Conservation (phyloP, 345 rosid species). For the Eucalyptus tenuipes region DNA sequence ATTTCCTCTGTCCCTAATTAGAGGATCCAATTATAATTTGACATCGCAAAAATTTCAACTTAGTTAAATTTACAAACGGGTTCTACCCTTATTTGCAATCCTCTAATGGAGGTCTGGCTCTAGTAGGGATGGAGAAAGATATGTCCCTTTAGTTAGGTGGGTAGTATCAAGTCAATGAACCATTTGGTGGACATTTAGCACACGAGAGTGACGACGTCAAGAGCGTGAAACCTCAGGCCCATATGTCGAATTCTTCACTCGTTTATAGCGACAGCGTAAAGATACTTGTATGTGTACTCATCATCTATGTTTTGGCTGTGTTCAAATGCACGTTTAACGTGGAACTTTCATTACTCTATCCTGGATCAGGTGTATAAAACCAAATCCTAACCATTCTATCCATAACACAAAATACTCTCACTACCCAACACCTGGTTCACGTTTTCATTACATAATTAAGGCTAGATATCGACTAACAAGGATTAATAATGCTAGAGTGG, state of each 20-base stretch:
- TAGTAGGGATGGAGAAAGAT: neutral
- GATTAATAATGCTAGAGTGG: neutral
- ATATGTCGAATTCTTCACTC: neutral
- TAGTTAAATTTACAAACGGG: neutral
- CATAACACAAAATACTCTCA: neutral
- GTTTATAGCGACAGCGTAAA: rapidly evolving
- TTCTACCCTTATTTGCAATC: neutral
- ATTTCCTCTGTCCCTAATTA: neutral
- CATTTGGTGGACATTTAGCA: neutral
- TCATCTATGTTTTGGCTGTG: neutral
- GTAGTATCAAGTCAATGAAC: neutral
- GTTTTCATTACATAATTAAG: no score
- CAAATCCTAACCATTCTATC: neutral
- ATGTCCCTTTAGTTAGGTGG: neutral
- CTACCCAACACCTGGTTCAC: rapidly evolving
- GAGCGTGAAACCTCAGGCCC: neutral
- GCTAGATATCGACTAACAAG: no score
- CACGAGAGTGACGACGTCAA: rapidly evolving
- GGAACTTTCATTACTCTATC: neutral
- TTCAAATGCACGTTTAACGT: neutral
- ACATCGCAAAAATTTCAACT: neutral
- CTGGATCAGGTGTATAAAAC: neutral
- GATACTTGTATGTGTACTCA: neutral
- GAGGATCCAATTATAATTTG: neutral
- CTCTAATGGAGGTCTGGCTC: neutral